These are phyloP conservation scores for Penicillium angulare DNA, from an alignment of 495 filamentous ascomycete species.

Conservation along the genomic window DNA sequence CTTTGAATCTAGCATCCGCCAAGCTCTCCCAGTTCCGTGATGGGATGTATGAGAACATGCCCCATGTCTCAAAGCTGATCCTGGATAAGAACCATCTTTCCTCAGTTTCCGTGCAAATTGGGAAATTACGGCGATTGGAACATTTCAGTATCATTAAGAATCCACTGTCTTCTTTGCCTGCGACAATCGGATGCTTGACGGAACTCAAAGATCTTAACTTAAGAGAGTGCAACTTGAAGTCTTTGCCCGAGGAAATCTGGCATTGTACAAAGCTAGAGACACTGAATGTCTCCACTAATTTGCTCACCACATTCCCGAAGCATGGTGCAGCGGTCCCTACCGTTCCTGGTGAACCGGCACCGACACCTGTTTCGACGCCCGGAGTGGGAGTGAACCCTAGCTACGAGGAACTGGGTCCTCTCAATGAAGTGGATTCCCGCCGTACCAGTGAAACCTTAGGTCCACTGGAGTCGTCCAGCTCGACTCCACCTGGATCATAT, in stretches of 20 bases:
- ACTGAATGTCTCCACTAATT: constrained; percentile 92
- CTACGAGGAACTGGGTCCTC: constrained; percentile 71
- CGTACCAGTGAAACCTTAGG: constrained; percentile 83
- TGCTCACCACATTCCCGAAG: constrained; percentile 86
- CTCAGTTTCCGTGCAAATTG: constrained; percentile 78
- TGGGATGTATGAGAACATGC: constrained; percentile 80
- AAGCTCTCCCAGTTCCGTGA: constrained; percentile 86
- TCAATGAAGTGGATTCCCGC: constrained; percentile 62
- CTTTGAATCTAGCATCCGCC: constrained; percentile 80
- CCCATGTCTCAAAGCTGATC: constrained; percentile 79
- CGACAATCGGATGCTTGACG: constrained; percentile 78
- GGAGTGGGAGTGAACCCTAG: constrained; percentile 58
- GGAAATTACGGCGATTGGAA: constrained; percentile 78
- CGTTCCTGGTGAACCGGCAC: constrained; percentile 49
- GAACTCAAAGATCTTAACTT: constrained; percentile 85
- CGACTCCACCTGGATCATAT: constrained; percentile 68
- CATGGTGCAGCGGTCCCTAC: constrained; percentile 62
- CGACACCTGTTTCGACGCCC: constrained; percentile 53
- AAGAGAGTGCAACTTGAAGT: constrained; percentile 86
- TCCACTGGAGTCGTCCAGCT: constrained; percentile 43
- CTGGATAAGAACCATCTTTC: constrained; percentile 96
- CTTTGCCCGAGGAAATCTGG: constrained; percentile 90
- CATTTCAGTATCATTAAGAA: constrained; percentile 94
- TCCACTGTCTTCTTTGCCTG: constrained; percentile 73
- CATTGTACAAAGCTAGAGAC: constrained; percentile 83